Base-by-base conservation (phyloP, 495 filamentous ascomycete genomes). In the Hypoxylon fragiforme region DNA sequence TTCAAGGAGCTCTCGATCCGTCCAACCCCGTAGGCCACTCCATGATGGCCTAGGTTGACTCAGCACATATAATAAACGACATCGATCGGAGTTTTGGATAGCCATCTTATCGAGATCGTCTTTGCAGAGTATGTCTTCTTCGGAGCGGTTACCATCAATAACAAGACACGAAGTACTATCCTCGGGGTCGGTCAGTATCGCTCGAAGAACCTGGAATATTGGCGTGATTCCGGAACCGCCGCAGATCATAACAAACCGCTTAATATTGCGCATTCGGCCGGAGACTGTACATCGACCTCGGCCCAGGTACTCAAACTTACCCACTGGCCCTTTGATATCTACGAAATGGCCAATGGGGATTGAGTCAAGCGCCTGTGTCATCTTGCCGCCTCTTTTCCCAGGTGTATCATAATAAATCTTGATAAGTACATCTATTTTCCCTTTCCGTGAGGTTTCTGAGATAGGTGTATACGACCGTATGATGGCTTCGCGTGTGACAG, bases 401-500 rank as follows among this genome's bases (percentile, higher is more conserved):
- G 70, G 67, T 0, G 77, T 82, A 43, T 84, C 82, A 60, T 85
- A 86, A 70, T 97, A 97, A 38, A 97, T 75, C 66, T 97, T 97
- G 48, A 97, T 75, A 0, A 97, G 78, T 7, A 97, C 71, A 32
- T 89, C 80, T 44, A 95, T 70, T 12, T 70, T 74, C 3, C 92
- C 92, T 42, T 72, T 70, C 24, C 84, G 73, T 3, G 66, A 65
- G 7, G 71, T 78, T 14, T 86, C 76, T 0, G 90, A 91, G 39
- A 96, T 84, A 4, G 92, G 92, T 2, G 92, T 97, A 69, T 97
- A 97, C 1, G 87, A 84, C 22, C 92, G 80, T 63, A 96, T 91
- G 59, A 96, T 87, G 22, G 83, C 73, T 66, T 91, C 84, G 13
- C 80, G 69, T 1, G 82, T 85, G 2, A 72, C 77, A 1, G 85